Base-by-base conservation (phyloP, 192 early-diverging fungal genomes). In the Allomyces arbusculus region DNA sequence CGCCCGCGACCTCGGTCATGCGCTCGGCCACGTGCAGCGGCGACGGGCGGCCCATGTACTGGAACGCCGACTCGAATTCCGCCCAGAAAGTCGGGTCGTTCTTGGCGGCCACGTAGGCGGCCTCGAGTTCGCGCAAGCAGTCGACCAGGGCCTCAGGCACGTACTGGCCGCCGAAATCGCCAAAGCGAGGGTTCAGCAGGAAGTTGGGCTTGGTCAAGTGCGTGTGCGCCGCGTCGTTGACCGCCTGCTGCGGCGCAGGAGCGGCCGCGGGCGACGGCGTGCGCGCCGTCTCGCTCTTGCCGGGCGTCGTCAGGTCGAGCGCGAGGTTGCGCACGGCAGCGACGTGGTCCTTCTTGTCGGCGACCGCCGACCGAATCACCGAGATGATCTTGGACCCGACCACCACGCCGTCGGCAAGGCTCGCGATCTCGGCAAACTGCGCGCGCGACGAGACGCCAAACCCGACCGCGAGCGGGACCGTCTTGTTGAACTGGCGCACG, bases 111-210 rank as follows among this genome's bases (percentile, higher is more conserved):
- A 84, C 78, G 73, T 86, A 98, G n/a, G 86, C 89, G 33, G 77
- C 76, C 72, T 88, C 93, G 64, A 99, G 80, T 79, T 95, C 89
- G 16, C 85, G 80, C 66, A 99, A 74, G 71, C 94, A 96, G 71
- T 92, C 91, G 22, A 96, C 89, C 25, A 99, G 80, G n/a, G 95
- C 87, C 73, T 99, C 95, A 11, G 95, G 91, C 8, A 95, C 89
- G 75, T 99, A 99, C 70, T 91, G 91, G 23, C 95, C 95, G 70
- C 95, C 95, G 75, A 90, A 99, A 44, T 90, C 82, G 68, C 95
- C 95, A 70, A 91, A 99, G 23, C 92, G 87, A 62, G 85, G 74
- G 50, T 58, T 58, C 16, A 58, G 50, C 50, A 58, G 5, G 5
- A 58, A 58, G 50, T 58, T 58, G 50, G 50, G 50, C 50, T 58